Evolutionary conservation across 768 basidiomycete genomes (phyloP).

Genomic region (Tulasnella sp.): DNA sequence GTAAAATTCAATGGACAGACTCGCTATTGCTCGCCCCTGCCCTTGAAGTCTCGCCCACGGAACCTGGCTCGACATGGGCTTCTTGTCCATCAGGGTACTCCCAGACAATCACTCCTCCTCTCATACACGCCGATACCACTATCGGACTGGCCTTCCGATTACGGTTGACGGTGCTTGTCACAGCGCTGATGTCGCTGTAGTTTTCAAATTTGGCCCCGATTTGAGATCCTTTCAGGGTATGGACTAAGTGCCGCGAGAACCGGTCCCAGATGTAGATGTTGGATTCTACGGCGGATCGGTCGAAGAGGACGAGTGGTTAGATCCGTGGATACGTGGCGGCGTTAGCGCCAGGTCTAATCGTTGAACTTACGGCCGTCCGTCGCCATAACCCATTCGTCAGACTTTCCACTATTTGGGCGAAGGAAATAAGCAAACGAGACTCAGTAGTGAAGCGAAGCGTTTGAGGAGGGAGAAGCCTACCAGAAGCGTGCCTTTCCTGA

Average conservation of each 20-base stretch:
- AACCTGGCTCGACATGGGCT: no score
- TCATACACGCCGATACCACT: neutral
- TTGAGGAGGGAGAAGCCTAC: conserved; percentile 52
- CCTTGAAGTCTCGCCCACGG: neutral
- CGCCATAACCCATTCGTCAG: conserved; percentile 77
- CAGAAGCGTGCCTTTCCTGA: conserved; percentile 45
- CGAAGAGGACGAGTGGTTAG: no score
- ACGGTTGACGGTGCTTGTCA: neutral
- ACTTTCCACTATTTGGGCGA: conserved; percentile 51
- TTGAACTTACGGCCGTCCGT: conserved; percentile 59
- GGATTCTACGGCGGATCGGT: conserved; percentile 50
- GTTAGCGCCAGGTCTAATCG: no score
- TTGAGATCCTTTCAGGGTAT: conserved; percentile 45
- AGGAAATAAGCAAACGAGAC: no score
- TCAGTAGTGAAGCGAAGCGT: no score
- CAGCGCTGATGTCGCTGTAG: neutral
- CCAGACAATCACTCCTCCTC: neutral
- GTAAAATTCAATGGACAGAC: no score
- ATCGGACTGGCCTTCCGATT: neutral
- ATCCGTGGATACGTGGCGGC: neutral
- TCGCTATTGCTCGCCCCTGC: neutral
- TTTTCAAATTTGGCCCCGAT: conserved; percentile 46
- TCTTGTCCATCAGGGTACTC: neutral
- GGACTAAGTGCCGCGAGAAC: conserved; percentile 68
- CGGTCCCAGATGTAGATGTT: conserved; percentile 87